Conservation (phyloP, 2,329 filamentous ascomycete genomes). For the Dichotomopilus funicola region DNA sequence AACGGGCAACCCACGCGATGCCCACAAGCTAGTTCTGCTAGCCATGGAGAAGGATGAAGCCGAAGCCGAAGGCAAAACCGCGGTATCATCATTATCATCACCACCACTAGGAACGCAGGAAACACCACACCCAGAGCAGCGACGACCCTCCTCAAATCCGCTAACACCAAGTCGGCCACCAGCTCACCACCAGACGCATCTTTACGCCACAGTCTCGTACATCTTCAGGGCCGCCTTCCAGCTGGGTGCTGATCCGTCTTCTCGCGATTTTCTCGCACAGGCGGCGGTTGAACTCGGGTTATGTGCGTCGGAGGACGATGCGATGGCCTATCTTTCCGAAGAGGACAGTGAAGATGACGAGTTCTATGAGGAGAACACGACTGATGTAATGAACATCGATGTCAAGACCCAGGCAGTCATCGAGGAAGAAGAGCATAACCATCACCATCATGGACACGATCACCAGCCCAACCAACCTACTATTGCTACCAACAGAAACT, state of each 20-base stretch:
- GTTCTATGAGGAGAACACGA: no score
- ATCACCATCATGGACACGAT: no score
- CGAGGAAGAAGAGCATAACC: not conserved
- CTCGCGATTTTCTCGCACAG: conserved; percentile 33
- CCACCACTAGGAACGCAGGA: not conserved
- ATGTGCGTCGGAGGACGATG: conserved; percentile 18
- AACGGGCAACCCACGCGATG: conserved; percentile 39
- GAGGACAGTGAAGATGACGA: not conserved
- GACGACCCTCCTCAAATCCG: not conserved
- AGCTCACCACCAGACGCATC: not conserved
- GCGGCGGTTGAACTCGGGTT: conserved; percentile 30
- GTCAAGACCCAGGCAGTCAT: no score
- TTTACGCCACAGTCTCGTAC: not conserved
- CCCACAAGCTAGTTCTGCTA: conserved; percentile 43
- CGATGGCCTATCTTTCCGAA: conserved; percentile 24
- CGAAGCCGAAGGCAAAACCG: not conserved
- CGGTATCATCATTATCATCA: not conserved
- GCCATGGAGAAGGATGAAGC: conserved; percentile 24
- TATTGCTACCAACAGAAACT: no score
- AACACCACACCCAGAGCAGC: not conserved
- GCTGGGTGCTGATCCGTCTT: conserved; percentile 36
- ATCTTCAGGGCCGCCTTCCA: conserved; percentile 40
- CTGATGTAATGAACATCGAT: no score
- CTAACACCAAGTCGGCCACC: not conserved
- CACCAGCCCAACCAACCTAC: no score